phyloP scores from a whole-genome alignment of 495 filamentous ascomycete genomes.

The Apodospora peruviana region DNA sequence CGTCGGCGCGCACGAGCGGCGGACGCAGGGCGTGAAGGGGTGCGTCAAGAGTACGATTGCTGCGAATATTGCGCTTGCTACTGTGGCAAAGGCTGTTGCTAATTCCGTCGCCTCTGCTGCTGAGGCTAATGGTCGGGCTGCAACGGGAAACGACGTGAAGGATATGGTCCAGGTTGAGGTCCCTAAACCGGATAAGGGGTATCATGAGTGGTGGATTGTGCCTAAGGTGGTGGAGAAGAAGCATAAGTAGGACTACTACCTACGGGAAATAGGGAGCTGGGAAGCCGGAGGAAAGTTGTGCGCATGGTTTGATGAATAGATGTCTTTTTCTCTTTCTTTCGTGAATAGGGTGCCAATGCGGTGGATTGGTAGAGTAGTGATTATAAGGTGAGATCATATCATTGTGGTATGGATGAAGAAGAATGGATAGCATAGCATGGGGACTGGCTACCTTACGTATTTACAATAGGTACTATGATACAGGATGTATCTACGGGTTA shows the following conservation, averaged over 20 bases:
- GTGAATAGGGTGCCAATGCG: no score
- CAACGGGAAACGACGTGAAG: slow-evolving; percentile 27
- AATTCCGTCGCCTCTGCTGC: slow-evolving; percentile 11
- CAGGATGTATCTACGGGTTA: no score
- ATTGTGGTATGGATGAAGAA: no score
- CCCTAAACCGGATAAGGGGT: slow-evolving; percentile 48
- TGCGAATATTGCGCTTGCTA: slow-evolving; percentile 56
- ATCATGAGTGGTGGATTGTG: slow-evolving; percentile 77
- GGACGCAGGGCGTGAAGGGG: slow-evolving; percentile 53
- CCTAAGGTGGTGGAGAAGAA: slow-evolving; percentile 38
- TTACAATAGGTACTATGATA: no score
- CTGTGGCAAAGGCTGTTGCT: slow-evolving; percentile 43
- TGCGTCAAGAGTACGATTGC: slow-evolving; percentile 61
- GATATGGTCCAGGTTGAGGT: slow-evolving; percentile 49
- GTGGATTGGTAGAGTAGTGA: no score
- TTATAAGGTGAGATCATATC: no score
- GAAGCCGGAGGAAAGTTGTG: no score
- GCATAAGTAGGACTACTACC: neutral
- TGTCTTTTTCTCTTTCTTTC: no score
- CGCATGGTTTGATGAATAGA: no score
- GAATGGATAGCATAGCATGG: no score
- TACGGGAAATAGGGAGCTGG: no score
- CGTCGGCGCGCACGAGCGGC: slow-evolving; percentile 49
- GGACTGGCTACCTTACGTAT: no score
- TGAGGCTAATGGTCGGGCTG: slow-evolving; percentile 12